Base-by-base conservation (phyloP, 2,329 filamentous ascomycete genomes). In the Knufia fluminis region DNA sequence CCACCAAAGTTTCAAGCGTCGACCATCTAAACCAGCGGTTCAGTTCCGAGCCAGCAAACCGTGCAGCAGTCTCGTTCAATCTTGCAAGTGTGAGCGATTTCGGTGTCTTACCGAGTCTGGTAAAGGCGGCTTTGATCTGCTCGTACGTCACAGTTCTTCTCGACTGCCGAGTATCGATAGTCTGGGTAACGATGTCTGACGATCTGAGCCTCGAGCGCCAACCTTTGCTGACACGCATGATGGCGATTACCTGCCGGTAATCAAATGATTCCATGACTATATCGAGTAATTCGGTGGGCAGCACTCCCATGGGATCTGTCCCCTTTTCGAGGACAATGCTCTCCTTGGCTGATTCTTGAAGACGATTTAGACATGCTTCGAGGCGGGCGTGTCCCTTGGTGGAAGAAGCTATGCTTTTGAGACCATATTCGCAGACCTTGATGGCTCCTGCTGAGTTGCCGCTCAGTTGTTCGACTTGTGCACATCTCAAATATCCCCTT, bases 401-500 rank as follows among this genome's bases (percentile, higher is more conserved):
- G 57, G 57, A 48, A n/a, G 64, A 59, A 8, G 70, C 64, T 17
- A 80, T 66, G 40, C 66, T 70, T 52, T 73, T 75, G 54, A 82
- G 63, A n/a, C 76, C 79, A 59, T 77, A 74, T 22, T 72, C 68
- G 62, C 80, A 82, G 20, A 80, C 71, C 9, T 73, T 69, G 10
- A 77, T 57, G 4, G 79, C 79, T 20, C 70, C 71, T n/a, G 72
- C 68, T 2, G 65, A 61, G 58, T 76, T 78, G 9, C 69, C 67
- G 64, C 74, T 71, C 51, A 68, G 52, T 9, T 66, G 54, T 22
- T 72, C 64, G 4, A 69, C 60, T 50, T 72, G 73, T 2, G 71
- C 77, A 22, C 74, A 74, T 47, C 77, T 73, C 23, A 81, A 60
- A 59, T 82, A 81, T 7, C 78, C 78, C 61, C 71, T 71, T n/a